These are phyloP conservation scores for Suillus americanus DNA, from an alignment of 768 basidiomycete species.

Conservation along the genomic window DNA sequence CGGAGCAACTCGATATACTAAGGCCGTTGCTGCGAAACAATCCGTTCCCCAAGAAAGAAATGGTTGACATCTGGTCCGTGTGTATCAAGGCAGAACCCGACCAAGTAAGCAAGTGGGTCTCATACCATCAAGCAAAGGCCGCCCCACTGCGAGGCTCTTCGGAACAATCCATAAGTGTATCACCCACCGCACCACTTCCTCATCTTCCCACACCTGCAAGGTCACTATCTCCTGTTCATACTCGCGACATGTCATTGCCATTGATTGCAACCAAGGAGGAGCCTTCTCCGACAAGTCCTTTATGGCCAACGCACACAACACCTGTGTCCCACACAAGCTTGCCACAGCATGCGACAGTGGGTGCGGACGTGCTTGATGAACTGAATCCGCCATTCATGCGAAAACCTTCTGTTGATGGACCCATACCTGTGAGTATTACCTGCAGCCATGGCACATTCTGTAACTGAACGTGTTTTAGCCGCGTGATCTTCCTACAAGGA, in stretches of 20 bases:
- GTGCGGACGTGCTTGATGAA: conserved; percentile 1
- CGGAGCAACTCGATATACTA: conserved; percentile 22
- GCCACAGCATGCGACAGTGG: not conserved
- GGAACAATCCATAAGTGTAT: conserved; percentile 11
- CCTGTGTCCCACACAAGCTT: not conserved
- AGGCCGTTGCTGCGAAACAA: conserved; percentile 17
- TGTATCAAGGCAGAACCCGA: conserved; percentile 18
- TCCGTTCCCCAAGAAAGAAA: conserved; percentile 16
- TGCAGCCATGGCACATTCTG: not conserved
- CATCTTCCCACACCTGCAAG: conserved; percentile 31
- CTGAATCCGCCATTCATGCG: not conserved
- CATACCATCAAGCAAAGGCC: conserved; percentile 27
- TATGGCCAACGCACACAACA: not conserved
- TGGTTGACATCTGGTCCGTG: conserved; percentile 28
- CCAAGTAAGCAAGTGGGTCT: conserved; percentile 26
- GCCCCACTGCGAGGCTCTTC: not conserved
- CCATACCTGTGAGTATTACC: conserved; percentile 1
- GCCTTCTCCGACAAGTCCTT: not conserved
- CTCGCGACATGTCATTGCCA: conserved; percentile 24
- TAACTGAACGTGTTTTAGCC: not conserved
- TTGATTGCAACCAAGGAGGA: conserved; percentile 31
- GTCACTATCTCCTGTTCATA: conserved; percentile 21
- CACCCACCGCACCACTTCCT: conserved; percentile 19
- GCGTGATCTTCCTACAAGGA: not conserved
- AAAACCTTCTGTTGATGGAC: not conserved